These are phyloP conservation scores for Crotalaria pallida DNA, from an alignment of 306 rosid genomes.

Conservation along the genomic window DNA sequence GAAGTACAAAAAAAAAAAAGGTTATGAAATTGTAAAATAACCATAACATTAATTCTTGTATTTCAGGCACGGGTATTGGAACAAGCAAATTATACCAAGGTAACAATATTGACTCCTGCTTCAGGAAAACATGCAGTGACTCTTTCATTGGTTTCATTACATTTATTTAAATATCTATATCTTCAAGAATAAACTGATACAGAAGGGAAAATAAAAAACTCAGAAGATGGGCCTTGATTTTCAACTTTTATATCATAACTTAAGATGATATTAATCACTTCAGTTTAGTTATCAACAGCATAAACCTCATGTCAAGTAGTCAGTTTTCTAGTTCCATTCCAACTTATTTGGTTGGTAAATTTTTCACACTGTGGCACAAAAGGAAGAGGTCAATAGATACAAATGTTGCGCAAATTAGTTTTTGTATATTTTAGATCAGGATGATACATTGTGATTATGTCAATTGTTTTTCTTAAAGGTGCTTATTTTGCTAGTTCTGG, in stretches of 20 bases:
- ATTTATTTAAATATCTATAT: not conserved
- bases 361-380: not conserved
- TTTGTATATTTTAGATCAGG: not conserved
- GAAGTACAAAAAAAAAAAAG: not conserved
- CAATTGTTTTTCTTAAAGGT: not conserved
- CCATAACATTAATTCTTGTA: not conserved
- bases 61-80: constrained; percentile 55
- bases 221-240: not conserved
- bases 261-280: not conserved
- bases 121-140: not conserved
- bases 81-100: constrained; percentile 66
- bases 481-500: not conserved
- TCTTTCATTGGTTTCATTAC: not conserved
- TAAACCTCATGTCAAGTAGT: not conserved
- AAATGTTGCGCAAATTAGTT: too few species aligned
- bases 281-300: not conserved
- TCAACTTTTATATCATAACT: not conserved
- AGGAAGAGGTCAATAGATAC: not conserved
- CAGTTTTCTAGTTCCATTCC: not conserved
- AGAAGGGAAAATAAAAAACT: not conserved
- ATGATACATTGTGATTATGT: not conserved
- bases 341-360: not conserved
- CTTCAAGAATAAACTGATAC: too few species aligned
- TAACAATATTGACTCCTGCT: constrained; percentile 3
- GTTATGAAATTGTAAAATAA: not conserved